Percentiles rank a stretch among this genome's conserved stretches.
Evolutionary conservation across 768 basidiomycete species (phyloP).

Genomic region (Mycena maculata): DNA sequence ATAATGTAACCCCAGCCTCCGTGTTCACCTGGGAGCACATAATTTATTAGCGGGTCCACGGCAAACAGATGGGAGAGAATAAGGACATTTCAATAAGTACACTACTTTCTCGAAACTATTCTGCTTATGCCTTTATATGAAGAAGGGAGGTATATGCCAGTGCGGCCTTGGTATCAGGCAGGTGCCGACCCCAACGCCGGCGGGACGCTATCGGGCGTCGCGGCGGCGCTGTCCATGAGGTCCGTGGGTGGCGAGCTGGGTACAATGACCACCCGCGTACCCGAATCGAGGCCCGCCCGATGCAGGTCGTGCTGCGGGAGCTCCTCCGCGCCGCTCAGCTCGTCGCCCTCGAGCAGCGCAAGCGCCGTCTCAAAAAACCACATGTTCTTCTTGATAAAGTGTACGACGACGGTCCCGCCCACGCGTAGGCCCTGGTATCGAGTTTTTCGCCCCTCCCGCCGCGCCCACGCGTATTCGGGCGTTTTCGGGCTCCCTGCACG

Average conservation of each 20-base stretch:
- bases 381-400: conserved; percentile 96
- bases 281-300: conserved; percentile 23
- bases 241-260: conserved; percentile 2
- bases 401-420: conserved; percentile 95
- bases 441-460: conserved; percentile 75
- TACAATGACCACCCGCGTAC: conserved; percentile 5
- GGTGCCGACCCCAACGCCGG: background rate
- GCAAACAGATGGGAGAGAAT: conserved; percentile 14
- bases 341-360: conserved; percentile 85
- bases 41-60: conserved; percentile 20
- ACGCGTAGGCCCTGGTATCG: conserved; percentile 77
- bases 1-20: too few species aligned
- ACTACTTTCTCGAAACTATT: conserved; percentile 35
- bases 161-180: background rate
- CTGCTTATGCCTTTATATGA: conserved; percentile 15
- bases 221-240: conserved; percentile 25
- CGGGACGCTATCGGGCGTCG: conserved; percentile 20
- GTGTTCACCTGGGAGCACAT: too few species aligned
- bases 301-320: conserved; percentile 42
- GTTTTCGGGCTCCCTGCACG: conserved; percentile 67
- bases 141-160: conserved; percentile 32
- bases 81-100: conserved; percentile 37
- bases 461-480: conserved; percentile 73
- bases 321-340: conserved; percentile 68
- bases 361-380: conserved; percentile 97